Evolutionary conservation across 164 flowering plant genomes (phyloP), one percentile per base, ranked within the genome.

Genomic region (Dillenia turbinata): DNA sequence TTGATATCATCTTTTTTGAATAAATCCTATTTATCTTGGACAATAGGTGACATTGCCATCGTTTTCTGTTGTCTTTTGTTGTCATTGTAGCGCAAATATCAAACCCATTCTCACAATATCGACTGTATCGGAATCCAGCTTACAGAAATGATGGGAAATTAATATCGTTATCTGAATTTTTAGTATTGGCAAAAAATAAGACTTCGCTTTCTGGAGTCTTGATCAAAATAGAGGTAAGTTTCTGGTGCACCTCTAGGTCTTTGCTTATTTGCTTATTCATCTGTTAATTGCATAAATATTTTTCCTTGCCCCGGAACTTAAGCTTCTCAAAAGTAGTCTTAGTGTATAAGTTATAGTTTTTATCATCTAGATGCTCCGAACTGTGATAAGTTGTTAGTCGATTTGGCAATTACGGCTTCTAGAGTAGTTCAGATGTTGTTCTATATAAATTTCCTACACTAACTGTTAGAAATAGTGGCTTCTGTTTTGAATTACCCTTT

Each of bases 141-240:
- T 61, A 52, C 60, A 64, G 49, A 60, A 74, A 74, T 72, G 65
- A 44, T 47, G 83, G 80, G 63, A 69, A 14, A 0, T 69, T 76
- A 51, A 10, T 76, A 55, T 55, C 76, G 43, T 63, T 79, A 64
- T 45, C 64, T 52, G 66, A 71, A 12, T 79, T 79, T 65, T 52
- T 79, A 63, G 73, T 11, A 3, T 67, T 73, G 19, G 70, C 78
- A n/a, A 62, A 62, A 56, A 56, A 12, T 60, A 62, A 74, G 33
- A 44, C 46, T 44, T 24, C 68, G 19, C 56, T 76, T 74, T 22
- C 74, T 61, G 80, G 83, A 45, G 69, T 79, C 22, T 62, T 79
- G 63, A 72, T 79, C 67, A 62, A 43, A 48, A 68, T 79, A 64
- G 77, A 77, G 77, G 80, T 79, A 54, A 59, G n/a, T n/a, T n/a